phyloP scores from a whole-genome alignment of 352 stramenopile species.

The Pythium coloratum region DNA sequence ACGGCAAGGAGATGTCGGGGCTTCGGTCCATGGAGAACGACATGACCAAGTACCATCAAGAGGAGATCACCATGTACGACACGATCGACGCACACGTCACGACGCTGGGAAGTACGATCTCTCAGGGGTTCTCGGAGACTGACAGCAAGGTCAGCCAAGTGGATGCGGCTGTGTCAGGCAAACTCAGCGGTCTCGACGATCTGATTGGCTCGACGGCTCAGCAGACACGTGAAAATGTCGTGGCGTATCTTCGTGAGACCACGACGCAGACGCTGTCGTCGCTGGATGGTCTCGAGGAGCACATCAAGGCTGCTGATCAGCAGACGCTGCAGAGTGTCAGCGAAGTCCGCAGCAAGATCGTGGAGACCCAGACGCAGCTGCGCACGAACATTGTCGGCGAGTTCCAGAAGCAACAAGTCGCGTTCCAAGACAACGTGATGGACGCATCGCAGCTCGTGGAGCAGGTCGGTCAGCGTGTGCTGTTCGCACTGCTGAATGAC shows the following conservation, averaged over 20 bases:
- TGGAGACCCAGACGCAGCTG: neutral
- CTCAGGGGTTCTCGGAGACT: neutral
- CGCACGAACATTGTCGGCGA: neutral
- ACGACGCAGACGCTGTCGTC: conserved; percentile 3
- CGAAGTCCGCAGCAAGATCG: neutral
- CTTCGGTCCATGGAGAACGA: conserved; percentile 7
- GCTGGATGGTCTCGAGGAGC: neutral
- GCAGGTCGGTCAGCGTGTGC: neutral
- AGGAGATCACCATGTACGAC: conserved; percentile 12
- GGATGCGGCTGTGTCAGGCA: neutral
- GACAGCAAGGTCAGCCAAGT: neutral
- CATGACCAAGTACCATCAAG: conserved; percentile 9
- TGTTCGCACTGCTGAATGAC: conserved; percentile 8
- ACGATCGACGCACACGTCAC: conserved; percentile 1
- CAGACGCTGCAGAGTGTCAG: neutral
- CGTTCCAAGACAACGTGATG: neutral
- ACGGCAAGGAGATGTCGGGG: conserved; percentile 6
- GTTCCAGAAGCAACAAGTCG: conserved; percentile 5
- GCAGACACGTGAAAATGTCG: conserved; percentile 2
- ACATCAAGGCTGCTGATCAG: conserved; percentile 1
- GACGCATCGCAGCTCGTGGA: neutral
- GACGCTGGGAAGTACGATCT: neutral
- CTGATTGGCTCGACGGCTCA: conserved; percentile 1
- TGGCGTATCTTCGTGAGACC: neutral
- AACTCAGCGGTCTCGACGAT: conserved; percentile 1